phyloP scores from a whole-genome alignment of 176 grass and related monocot species.

The Luzula sylvatica region DNA sequence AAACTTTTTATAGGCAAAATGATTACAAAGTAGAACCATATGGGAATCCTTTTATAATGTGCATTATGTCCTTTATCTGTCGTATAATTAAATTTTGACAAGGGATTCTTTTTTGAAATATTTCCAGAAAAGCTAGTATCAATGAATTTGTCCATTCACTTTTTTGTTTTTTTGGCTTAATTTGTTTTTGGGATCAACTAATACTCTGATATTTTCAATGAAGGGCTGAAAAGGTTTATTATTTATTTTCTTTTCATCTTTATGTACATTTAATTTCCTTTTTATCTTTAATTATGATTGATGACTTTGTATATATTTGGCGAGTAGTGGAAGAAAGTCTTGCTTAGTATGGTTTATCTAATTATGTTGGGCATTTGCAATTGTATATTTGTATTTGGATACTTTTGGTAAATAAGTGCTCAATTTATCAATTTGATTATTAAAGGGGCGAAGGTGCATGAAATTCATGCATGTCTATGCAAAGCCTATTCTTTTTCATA shows the following conservation, averaged over 20 bases:
- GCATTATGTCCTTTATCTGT: not conserved
- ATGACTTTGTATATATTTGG: too few relatives aligned
- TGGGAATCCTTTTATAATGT: not conserved
- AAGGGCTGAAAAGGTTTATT: not conserved
- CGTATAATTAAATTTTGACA: constrained; percentile 10
- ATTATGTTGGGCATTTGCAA: too few relatives aligned
- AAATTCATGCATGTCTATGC: too few relatives aligned
- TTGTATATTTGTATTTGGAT: too few relatives aligned
- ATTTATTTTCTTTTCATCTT: not conserved
- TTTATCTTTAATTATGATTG: too few relatives aligned
- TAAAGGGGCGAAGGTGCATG: too few relatives aligned
- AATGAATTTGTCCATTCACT: not conserved
- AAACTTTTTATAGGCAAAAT: constrained; percentile 3
- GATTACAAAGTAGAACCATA: constrained; percentile 16
- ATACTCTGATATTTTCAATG: constrained; percentile 2
- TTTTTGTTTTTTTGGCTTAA: not conserved
- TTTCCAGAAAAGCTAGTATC: not conserved
- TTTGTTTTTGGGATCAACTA: not conserved
- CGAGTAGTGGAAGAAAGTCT: too few relatives aligned
- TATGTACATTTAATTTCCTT: not conserved
- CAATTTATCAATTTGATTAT: too few relatives aligned
- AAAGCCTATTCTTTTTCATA: too few relatives aligned
- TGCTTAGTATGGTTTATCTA: too few relatives aligned
- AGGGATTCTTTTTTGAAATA: constrained; percentile 7
- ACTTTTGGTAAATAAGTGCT: too few relatives aligned